Evolutionary conservation across 1,284 basidiomycete species (phyloP).

Genomic region (Schizophyllum commune): DNA sequence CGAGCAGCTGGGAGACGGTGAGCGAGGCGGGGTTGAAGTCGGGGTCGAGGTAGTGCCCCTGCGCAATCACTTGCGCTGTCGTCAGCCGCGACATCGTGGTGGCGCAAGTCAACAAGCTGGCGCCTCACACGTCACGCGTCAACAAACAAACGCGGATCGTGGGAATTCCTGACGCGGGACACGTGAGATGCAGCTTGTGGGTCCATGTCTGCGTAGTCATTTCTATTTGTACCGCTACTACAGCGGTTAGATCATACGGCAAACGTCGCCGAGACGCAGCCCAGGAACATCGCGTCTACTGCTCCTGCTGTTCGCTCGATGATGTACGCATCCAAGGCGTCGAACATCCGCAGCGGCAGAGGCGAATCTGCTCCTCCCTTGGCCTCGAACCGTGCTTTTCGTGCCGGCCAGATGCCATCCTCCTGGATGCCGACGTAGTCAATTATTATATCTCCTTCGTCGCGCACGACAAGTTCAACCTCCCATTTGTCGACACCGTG

Average conservation of each 20-base stretch:
- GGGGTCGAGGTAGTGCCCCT: constrained; percentile 76
- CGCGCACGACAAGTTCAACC: constrained; percentile 61
- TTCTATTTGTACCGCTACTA: background rate
- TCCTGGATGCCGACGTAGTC: constrained; percentile 71
- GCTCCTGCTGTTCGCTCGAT: constrained; percentile 47
- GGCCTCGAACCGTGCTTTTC: constrained; percentile 44
- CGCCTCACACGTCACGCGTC: background rate
- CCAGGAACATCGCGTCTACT: constrained; percentile 59
- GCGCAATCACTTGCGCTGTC: constrained; percentile 59
- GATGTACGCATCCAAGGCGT: constrained; percentile 61
- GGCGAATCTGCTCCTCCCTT: constrained; percentile 28
- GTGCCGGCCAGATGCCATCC: constrained; percentile 74
- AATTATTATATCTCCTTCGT: constrained; percentile 32
- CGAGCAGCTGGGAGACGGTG: constrained; percentile 76
- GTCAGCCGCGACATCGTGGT: constrained; percentile 34
- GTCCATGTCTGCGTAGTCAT: background rate
- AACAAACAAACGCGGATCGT: background rate
- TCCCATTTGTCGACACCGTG: constrained; percentile 70
- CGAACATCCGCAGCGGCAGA: constrained; percentile 56
- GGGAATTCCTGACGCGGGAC: background rate
- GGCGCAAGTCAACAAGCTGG: background rate
- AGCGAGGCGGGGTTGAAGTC: constrained; percentile 78
- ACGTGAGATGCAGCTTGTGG: background rate
- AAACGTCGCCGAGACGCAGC: constrained; percentile 47
- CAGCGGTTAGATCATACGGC: background rate